Evolutionary conservation across 1,284 basidiomycete genomes (phyloP), one percentile per base, ranked within the genome.

Genomic region (Fereydounia khargensis): DNA sequence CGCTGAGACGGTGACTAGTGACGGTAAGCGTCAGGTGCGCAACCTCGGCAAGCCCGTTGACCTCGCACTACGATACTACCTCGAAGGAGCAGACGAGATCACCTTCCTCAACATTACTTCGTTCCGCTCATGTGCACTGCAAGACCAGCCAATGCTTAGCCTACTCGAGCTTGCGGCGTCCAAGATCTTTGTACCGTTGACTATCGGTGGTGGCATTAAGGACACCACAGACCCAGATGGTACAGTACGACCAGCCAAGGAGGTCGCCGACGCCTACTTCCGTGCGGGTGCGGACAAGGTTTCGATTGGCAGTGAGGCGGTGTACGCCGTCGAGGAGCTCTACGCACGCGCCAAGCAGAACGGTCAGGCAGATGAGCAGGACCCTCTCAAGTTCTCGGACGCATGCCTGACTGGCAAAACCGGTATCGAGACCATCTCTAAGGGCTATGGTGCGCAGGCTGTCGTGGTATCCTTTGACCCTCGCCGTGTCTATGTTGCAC

Each of bases 91-190:
- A 35, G 95, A 99, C 79, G 95, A 98, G 78, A 82, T 98, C 38
- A 94, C 90, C 70, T 86, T 99, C 67, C 85, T 99, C 75, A 99
- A 99, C 79, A 99, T 99, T 80, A 99, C 95, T 7, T 96, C 92
- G 44, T 99, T 99, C 84, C 88, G 95, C 52, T 87, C 89, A 61
- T 96, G 90, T 6, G 91, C 95, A 0, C 81, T 99, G 32, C 85
- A 82, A 42, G 95, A 98, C 78, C 95, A 98, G 78, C 95, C 95
- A 0, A 98, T 99, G 95, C 84, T 99, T 43, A 86, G 89, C 34
- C 88, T 99, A 65, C 89, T 98, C 39, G 86, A 88, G 44, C 85
- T 85, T 1, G 88, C 92, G 0, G 92, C 95, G 0, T 85, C 89
- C 75, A 84, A 85, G 39, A 85, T 97, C 39, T 98, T 95, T 76